Base-by-base conservation (phyloP, 371 early-diverging fungal genomes). In the Rhizopus stolonifer region DNA sequence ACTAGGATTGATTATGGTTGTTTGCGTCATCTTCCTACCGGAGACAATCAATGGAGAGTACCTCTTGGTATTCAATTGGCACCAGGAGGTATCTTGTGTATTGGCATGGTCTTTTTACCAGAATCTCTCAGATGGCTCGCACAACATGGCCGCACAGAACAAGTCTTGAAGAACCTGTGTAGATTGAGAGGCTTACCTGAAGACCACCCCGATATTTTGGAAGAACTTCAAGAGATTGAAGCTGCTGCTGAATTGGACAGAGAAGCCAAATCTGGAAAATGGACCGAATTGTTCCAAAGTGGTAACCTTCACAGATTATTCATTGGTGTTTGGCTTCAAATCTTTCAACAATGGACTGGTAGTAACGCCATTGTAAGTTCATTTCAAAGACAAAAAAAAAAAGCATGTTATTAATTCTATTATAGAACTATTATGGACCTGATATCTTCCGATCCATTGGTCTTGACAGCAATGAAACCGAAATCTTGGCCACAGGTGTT, bases 301-400 rank as follows among this genome's bases (percentile, higher is more conserved):
- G 67, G 61, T 14, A 74, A 82, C 52, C 29, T 70, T 15, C 74
- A 71, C 52, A 69, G 85, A 26, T 54, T 79, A 31, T 50, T 75
- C 42, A 65, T 83, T 46, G 84, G 74, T 40, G 50, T 79, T 43
- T 59, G 69, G 59, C 64, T 83, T 39, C 87, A 85, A 54, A 49
- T 79, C 36, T 81, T 83, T 51, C 86, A 86, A 56, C 88, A 87
- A 64, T 78, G 82, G 77, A 84, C 85, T 17, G 88, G 86, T 36
- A 81, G 80, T 56, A 84, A 84, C 60, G 80, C 81, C 46, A 79
- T 85, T 54, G 74, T 74, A 67, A 63, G 68, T 64, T n/a, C n/a
- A n/a, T n/a, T n/a, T n/a, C n/a, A n/a, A n/a, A n/a, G n/a, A n/a
- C n/a, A n/a, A n/a, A n/a, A n/a, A n/a, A n/a, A n/a, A n/a, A n/a